Evolutionary conservation across 352 stramenopile genomes (phyloP).

Genomic region (Globisporangium camurandrum): DNA sequence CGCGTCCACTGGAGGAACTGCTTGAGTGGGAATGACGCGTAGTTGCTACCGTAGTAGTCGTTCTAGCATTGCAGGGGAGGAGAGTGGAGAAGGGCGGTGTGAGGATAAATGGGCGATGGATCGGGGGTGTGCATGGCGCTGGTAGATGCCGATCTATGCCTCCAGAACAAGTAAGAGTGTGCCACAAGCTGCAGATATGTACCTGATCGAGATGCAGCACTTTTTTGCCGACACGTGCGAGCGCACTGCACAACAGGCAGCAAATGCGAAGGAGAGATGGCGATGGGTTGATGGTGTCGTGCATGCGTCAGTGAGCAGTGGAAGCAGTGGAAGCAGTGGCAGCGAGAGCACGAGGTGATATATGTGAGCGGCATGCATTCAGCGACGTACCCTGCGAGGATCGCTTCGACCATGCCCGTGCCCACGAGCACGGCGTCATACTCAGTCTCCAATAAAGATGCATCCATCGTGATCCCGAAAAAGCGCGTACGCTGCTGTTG

Average conservation of each 20-base stretch:
- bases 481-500: not conserved
- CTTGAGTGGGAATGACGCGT: constrained; percentile 53
- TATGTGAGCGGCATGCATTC: no score
- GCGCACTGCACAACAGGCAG: constrained; percentile 20
- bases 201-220: constrained; percentile 77
- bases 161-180: not conserved
- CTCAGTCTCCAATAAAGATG: constrained; percentile 42
- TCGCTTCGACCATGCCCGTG: constrained; percentile 75
- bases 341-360: no score
- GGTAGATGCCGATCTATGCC: no score
- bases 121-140: no score
- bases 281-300: no score
- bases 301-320: not conserved
- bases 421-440: constrained; percentile 75
- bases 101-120: no score
- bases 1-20: constrained; percentile 54
- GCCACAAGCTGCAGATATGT: not conserved
- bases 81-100: no score
- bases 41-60: constrained; percentile 80
- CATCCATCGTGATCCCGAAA: constrained; percentile 40
- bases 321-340: no score
- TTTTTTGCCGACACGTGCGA: constrained; percentile 61
- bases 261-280: not conserved
- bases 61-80: no score
- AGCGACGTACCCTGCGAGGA: constrained; percentile 49